These are phyloP conservation scores for Aleurites moluccanus DNA, from an alignment of 441 rosid genomes.

Conservation along the genomic window DNA sequence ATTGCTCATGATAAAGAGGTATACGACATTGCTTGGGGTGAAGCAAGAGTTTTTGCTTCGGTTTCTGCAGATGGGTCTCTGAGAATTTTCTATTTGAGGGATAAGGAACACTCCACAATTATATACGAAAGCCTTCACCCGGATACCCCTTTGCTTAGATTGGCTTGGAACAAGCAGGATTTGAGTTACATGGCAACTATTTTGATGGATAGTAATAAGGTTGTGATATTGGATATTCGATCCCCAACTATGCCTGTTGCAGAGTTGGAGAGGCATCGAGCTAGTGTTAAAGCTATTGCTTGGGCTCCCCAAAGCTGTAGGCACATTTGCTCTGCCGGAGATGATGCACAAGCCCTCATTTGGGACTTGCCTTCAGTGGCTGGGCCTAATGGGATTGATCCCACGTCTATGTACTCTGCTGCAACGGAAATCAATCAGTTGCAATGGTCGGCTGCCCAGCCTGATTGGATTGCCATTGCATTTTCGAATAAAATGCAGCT, in stretches of 20 bases:
- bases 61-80: slow-evolving; percentile 97
- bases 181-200: slow-evolving; percentile 83
- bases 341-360: slow-evolving; percentile 76
- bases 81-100: slow-evolving; percentile 80
- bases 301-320: slow-evolving; percentile 92
- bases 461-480: slow-evolving; percentile 89
- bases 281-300: slow-evolving; percentile 79
- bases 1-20: slow-evolving; percentile 97
- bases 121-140: slow-evolving; percentile 92
- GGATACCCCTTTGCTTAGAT: slow-evolving; percentile 76
- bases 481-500: slow-evolving; percentile 85
- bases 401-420: slow-evolving; percentile 75
- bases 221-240: slow-evolving; percentile 86
- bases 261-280: slow-evolving; percentile 83
- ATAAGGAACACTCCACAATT: slow-evolving; percentile 90
- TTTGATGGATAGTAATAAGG: slow-evolving; percentile 88
- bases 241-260: slow-evolving; percentile 90
- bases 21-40: slow-evolving; percentile 96
- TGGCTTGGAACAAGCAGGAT: slow-evolving; percentile 98
- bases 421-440: slow-evolving; percentile 83
- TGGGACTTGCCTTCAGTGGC: slow-evolving; percentile 94
- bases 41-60: slow-evolving; percentile 84
- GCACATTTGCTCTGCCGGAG: slow-evolving; percentile 87
- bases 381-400: slow-evolving; percentile 94
- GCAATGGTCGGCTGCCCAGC: slow-evolving; percentile 80